These are phyloP conservation scores for Aspergillus diversus DNA, from an alignment of 495 filamentous ascomycete species.

Conservation along the genomic window DNA sequence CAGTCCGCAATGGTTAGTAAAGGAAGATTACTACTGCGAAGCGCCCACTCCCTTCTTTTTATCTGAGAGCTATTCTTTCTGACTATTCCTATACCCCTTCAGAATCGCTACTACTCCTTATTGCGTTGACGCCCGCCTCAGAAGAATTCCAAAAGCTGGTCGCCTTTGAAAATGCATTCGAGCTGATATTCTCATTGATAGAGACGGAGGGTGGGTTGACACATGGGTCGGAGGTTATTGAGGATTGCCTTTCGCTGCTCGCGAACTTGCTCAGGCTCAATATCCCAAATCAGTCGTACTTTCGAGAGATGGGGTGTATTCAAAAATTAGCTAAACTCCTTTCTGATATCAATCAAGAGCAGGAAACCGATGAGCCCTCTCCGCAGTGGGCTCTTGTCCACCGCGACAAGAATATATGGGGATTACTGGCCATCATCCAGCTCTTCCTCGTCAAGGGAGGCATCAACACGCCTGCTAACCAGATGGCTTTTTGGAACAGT, in stretches of 20 bases:
- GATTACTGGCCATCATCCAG: constrained; percentile 79
- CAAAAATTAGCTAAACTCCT: constrained; percentile 73
- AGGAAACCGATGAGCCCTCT: constrained; percentile 61
- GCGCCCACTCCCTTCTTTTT: background rate
- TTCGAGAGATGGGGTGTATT: constrained; percentile 87
- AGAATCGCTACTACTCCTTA: constrained; percentile 72
- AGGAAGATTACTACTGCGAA: background rate
- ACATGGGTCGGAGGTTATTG: constrained; percentile 86
- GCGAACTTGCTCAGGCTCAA: constrained; percentile 91
- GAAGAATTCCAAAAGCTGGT: constrained; percentile 90
- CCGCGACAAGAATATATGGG: constrained; percentile 90
- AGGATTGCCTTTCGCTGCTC: constrained; percentile 92
- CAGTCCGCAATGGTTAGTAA: constrained; percentile 78
- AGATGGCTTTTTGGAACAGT: constrained; percentile 80
- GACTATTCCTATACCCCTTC: constrained; percentile 17
- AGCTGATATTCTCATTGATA: constrained; percentile 80
- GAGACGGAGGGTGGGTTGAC: constrained; percentile 78
- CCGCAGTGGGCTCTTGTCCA: constrained; percentile 75
- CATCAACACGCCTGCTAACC: constrained; percentile 78
- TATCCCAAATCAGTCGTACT: constrained; percentile 89
- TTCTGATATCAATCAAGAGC: constrained; percentile 59
- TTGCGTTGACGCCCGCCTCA: constrained; percentile 70
- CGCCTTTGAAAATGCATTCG: constrained; percentile 92
- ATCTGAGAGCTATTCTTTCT: constrained; percentile 11
- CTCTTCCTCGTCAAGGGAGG: constrained; percentile 83